Evolutionary conservation across 306 rosid genomes (phyloP).

Genomic region (Pterocarpus santalinus): DNA sequence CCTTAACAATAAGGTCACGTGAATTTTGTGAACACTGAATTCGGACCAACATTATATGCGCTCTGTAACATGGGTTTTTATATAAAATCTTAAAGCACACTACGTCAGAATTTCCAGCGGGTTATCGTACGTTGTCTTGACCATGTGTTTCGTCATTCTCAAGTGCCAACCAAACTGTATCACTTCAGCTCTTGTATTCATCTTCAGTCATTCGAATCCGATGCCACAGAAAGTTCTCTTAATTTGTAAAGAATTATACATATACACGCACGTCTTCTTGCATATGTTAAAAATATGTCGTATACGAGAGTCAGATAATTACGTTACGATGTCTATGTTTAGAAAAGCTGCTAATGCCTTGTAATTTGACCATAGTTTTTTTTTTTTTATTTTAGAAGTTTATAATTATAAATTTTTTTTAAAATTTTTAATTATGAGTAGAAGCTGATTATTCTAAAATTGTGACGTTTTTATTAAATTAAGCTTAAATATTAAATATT

Average conservation of each 20-base stretch:
- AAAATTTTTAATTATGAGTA: no score
- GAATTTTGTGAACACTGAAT: background rate
- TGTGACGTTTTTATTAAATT: no score
- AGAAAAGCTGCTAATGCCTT: no score
- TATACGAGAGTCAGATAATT: background rate
- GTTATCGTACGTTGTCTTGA: background rate
- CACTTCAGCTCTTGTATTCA: background rate
- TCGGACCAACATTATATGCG: no score
- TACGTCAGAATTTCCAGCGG: background rate
- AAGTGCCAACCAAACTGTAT: background rate
- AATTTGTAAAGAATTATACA: background rate
- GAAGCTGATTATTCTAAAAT: no score
- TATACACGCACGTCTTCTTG: no score
- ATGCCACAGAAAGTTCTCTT: background rate
- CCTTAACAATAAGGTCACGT: conserved; percentile 36
- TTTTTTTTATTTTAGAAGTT: no score
- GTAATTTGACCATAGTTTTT: no score
- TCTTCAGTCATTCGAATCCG: background rate
- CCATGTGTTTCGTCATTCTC: background rate
- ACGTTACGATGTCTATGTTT: background rate
- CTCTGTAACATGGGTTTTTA: background rate
- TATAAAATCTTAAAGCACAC: background rate
- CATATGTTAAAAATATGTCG: no score
- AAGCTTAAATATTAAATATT: no score
- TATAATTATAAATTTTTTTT: no score